Evolutionary conservation across 805 yeast genomes (phyloP), one percentile per base, ranked within the genome.

Genomic region (Barnettozyma populi): DNA sequence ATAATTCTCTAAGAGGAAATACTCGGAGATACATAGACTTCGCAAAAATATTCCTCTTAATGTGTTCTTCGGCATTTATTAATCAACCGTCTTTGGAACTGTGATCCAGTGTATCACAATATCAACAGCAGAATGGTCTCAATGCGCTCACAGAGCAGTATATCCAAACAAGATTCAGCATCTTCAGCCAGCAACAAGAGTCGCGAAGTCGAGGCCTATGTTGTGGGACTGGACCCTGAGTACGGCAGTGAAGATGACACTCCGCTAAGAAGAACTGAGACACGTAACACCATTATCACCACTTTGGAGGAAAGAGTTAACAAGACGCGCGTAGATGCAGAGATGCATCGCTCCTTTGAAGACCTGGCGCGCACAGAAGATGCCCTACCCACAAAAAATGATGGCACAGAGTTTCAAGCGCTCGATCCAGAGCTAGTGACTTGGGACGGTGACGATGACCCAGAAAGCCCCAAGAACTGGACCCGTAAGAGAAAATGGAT

Each of bases 381-480:
- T 31, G 63, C 54, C 4, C 48, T 65, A 5, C 69, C 67, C n/a
- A 62, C 67, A 1, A 44, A 34, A 42, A 53, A 67, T 41, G 75
- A 70, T 46, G 86, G 86, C 16, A 67, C 32, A 29, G 32, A 81
- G 55, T 80, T 74, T 58, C 65, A 66, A 24, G 60, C 62, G 6
- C 63, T 79, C 5, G 86, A 83, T 56, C 87, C 86, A 0, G 86
- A 82, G 54, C 66, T 82, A 40, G 80, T 83, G 9, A 74, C 86
- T 1, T 83, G 86, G 86, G 78, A 79, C 27, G 81, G 82, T 4
- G 72, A 70, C 11, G 73, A 76, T 47, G 89, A 83, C 56, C 80
- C 82, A 0, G 66, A 63, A 19, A 73, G 78, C 57, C 88, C 89
- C 9, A 65, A 84, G 46, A 83, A 83, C 60, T 83, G 87, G 87